Evolutionary conservation across 768 basidiomycete species (phyloP), one percentile per base, ranked within the genome.

Genomic region (Amanita muscaria): DNA sequence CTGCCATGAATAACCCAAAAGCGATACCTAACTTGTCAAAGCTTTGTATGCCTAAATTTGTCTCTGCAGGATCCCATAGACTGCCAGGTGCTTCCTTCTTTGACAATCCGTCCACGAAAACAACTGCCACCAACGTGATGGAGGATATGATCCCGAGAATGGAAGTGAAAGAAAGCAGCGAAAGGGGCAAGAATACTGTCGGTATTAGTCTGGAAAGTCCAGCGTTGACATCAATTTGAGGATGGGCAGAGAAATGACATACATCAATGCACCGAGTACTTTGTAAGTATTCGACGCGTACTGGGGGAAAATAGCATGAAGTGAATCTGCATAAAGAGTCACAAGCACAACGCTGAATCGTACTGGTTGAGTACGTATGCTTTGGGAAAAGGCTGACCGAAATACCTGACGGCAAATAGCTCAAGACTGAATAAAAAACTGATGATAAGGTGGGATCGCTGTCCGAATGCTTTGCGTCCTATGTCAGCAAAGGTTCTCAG

Each of bases 1-100:
- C 90, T 6, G 88, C 87, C 80, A 98, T 90, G 56, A 97, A 80
- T 49, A 98, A 67, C 2, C 93, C 93, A 52, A 92, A 84, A 11
- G 86, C 77, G 21, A 94, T 61, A 1, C 90, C 85, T 25, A 94
- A 65, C 44, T 83, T 73, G 15, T 63, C 63, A 50, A 68, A 63
- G 47, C 69, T 74, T 19, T 64, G 64, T 11, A 85, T 67, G 4
- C 69, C 69, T 9, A 81, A 49, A 15, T 69, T 74, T 0, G 91
- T 96, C n/a, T 68, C 64, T 22, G 79, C 82, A 3, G 87, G 85
- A 37, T 68, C 64, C 73, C 82, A 80, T 7, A 98, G 63, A 53
- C 88, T 92, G 3, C 93, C 93, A 3, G 90, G 90, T 15, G 74
- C 64, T 27, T 80, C 66, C 30, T 56, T 58, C 63, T 89, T 89